phyloP scores from a whole-genome alignment of 2,329 filamentous ascomycete species.

The Canariomyces notabilis region DNA sequence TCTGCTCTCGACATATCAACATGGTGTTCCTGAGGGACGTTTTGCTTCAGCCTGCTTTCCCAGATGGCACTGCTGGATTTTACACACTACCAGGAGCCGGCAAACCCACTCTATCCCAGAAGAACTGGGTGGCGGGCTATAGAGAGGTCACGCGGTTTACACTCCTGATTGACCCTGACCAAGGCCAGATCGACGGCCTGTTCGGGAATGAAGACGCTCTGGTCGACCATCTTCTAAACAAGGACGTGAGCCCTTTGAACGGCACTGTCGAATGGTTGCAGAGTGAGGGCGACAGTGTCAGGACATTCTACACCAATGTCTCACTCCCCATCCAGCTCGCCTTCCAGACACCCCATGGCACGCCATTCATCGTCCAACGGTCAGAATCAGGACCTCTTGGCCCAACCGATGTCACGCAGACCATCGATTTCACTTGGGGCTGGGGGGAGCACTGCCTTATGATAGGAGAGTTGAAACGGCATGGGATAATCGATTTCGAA shows the following conservation, averaged over 20 bases:
- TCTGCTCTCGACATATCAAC: too few species aligned
- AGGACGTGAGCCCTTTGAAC: conserved; percentile 6
- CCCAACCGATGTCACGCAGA: background rate
- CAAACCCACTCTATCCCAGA: conserved; percentile 1
- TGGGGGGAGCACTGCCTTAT: background rate
- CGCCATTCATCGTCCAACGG: background rate
- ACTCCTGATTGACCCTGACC: background rate
- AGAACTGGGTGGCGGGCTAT: conserved; percentile 1
- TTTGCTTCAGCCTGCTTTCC: conserved; percentile 8
- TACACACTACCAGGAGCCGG: conserved; percentile 1
- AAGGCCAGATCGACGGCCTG: background rate
- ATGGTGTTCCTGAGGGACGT: conserved; percentile 8
- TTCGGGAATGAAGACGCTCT: conserved; percentile 4
- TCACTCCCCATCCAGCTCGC: conserved; percentile 7
- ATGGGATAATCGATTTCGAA: background rate
- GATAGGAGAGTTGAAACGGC: conserved; percentile 4
- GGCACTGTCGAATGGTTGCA: conserved; percentile 6
- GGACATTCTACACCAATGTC: conserved; percentile 4
- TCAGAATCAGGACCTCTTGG: background rate
- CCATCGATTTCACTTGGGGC: conserved; percentile 5
- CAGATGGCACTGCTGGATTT: conserved; percentile 3
- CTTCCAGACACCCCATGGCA: conserved; percentile 1
- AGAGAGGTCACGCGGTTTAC: background rate
- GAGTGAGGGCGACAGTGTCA: conserved; percentile 9
- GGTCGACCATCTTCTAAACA: conserved; percentile 1